phyloP scores from a whole-genome alignment of 2,329 filamentous ascomycete species.

The Trichoderma pleuroti region DNA sequence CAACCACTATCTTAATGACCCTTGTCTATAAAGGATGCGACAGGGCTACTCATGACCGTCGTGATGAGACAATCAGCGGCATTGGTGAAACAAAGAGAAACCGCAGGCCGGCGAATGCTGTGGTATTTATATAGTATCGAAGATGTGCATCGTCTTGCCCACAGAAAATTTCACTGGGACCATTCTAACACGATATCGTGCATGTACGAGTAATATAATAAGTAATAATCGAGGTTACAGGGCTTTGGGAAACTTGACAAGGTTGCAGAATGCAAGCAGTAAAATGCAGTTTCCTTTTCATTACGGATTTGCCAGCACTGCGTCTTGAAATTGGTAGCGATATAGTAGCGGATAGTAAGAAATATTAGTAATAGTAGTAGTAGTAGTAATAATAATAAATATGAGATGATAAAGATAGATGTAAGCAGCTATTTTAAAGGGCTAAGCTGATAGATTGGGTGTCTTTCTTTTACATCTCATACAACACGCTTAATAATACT shows the following conservation, averaged over 20 bases:
- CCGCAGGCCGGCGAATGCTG: background rate
- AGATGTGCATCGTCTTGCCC: background rate
- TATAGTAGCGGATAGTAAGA: background rate
- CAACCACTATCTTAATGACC: background rate
- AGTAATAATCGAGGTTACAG: background rate
- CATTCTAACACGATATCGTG: background rate
- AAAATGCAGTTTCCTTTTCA: background rate
- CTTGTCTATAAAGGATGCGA: background rate
- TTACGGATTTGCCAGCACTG: background rate
- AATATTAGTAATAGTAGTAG: background rate
- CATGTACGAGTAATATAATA: background rate
- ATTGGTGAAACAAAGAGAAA: background rate
- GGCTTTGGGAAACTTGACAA: background rate
- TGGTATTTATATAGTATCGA: background rate
- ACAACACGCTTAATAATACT: background rate
- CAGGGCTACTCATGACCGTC: background rate
- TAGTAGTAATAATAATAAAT: background rate
- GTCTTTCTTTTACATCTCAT: too few species aligned
- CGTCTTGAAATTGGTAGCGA: background rate
- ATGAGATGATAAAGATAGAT: background rate
- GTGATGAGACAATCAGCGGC: background rate
- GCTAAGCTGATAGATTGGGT: too few species aligned
- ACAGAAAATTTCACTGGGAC: background rate
- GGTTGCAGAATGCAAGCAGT: background rate
- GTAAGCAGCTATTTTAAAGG: background rate